Percentiles rank a stretch among this genome's conserved stretches.
These are phyloP conservation scores for Penicillium sp. DNA, from an alignment of 2,329 filamentous ascomycete genomes.

Conservation along the genomic window DNA sequence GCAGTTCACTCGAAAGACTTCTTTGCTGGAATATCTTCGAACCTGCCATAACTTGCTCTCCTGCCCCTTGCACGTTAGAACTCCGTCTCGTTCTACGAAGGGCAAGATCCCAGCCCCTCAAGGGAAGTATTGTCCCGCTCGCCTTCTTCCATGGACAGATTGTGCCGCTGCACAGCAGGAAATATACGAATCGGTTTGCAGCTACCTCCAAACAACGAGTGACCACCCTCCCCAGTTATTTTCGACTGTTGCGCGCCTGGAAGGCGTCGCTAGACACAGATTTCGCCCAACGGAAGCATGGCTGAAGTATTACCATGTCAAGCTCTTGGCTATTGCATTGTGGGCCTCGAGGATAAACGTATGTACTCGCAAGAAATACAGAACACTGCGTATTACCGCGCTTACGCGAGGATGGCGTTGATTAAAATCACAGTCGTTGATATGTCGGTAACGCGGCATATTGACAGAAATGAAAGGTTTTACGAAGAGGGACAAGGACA, in stretches of 20 bases:
- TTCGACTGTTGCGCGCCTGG: not conserved
- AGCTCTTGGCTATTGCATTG: no score
- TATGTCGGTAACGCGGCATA: no score
- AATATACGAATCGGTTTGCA: slow-evolving; percentile 20
- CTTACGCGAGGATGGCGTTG: no score
- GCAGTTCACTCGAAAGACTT: slow-evolving; percentile 3
- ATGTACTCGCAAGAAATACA: no score
- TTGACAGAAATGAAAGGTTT: no score
- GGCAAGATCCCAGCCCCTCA: slow-evolving; percentile 18
- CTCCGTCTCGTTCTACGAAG: slow-evolving; percentile 20
- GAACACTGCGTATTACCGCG: no score
- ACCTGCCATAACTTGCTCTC: slow-evolving; percentile 21
- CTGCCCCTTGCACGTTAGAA: slow-evolving; percentile 10
- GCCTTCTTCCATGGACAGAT: slow-evolving; percentile 20
- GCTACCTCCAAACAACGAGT: slow-evolving; percentile 14
- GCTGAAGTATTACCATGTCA: no score
- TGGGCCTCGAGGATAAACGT: no score
- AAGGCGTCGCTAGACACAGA: not conserved
- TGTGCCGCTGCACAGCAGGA: slow-evolving; percentile 16
- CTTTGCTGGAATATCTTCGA: slow-evolving; percentile 20
- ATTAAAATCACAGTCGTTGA: no score
- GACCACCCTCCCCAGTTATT: not conserved
- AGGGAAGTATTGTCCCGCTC: slow-evolving; percentile 24
- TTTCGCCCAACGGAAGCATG: no score
- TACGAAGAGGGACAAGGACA: no score